These are phyloP conservation scores for Candolleomyces eurysporus DNA, from an alignment of 768 basidiomycete species.

Conservation along the genomic window DNA sequence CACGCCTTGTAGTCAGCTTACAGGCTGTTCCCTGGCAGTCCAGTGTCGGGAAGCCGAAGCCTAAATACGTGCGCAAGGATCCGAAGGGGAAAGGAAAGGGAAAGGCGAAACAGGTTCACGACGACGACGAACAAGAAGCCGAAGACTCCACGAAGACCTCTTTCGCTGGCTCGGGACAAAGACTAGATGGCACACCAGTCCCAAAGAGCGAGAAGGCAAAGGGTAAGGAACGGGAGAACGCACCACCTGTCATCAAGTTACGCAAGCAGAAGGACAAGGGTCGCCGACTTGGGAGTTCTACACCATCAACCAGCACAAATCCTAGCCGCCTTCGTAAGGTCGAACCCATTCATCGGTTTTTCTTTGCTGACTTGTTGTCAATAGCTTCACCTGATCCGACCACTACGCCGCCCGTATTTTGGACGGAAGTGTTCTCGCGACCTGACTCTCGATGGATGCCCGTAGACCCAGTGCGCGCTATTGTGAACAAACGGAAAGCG, in stretches of 20 bases:
- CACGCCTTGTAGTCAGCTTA: conserved; percentile 84
- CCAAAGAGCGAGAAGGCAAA: conserved; percentile 48
- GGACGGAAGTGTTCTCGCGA: conserved; percentile 96
- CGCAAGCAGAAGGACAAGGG: conserved; percentile 56
- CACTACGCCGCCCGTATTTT: conserved; percentile 81
- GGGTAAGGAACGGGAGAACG: conserved; percentile 48
- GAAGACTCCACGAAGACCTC: conserved; percentile 13
- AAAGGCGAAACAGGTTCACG: conserved; percentile 30
- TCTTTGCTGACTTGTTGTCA: neutral
- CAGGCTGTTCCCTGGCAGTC: conserved; percentile 93
- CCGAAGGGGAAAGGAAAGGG: conserved; percentile 31
- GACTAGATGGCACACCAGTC: conserved; percentile 36
- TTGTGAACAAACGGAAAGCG: conserved; percentile 75
- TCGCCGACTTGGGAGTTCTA: conserved; percentile 34
- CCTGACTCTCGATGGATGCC: conserved; percentile 91
- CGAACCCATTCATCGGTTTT: neutral
- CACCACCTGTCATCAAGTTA: conserved; percentile 53
- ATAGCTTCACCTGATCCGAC: conserved; percentile 50
- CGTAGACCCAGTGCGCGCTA: conserved; percentile 81
- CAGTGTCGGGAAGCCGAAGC: conserved; percentile 55
- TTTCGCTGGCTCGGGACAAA: conserved; percentile 39
- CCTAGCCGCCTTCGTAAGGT: conserved; percentile 21
- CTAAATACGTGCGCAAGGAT: conserved; percentile 38
- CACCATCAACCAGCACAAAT: conserved; percentile 16
- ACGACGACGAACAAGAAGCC: conserved; percentile 18